Conservation (phyloP, 345 rosid genomes). For the Microcos paniculata region DNA sequence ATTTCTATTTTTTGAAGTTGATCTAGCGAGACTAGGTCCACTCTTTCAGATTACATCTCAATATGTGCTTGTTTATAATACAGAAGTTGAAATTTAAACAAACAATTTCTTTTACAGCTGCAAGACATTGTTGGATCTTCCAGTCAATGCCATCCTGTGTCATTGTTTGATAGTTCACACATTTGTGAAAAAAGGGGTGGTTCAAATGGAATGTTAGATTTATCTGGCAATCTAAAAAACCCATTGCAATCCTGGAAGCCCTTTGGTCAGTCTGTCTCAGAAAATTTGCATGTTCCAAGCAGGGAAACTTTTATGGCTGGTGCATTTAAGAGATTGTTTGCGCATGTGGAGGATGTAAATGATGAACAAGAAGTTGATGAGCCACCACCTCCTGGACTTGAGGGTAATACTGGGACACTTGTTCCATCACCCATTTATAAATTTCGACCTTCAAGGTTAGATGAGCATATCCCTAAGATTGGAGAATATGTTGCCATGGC, state of each 20-base stretch:
- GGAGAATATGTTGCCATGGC: constrained; percentile 63
- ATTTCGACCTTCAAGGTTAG: constrained; percentile 39
- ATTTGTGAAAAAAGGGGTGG: constrained; percentile 22
- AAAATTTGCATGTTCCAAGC: constrained; percentile 32
- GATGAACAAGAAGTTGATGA: constrained; percentile 45
- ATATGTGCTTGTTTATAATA: neutral
- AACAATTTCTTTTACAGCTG: constrained; percentile 21
- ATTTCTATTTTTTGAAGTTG: neutral
- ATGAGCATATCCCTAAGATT: constrained; percentile 42
- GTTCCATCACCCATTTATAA: constrained; percentile 39
- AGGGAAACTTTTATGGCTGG: constrained; percentile 30
- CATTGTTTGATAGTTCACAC: constrained; percentile 19
- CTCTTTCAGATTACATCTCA: neutral
- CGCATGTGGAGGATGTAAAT: constrained; percentile 29
- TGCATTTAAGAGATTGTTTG: constrained; percentile 43
- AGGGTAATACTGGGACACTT: constrained; percentile 25
- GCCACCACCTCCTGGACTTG: constrained; percentile 74
- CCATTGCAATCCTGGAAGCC: constrained; percentile 28
- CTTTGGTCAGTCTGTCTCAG: constrained; percentile 22
- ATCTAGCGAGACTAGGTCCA: neutral
- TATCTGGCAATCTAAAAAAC: constrained; percentile 30
- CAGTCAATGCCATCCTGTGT: constrained; percentile 16
- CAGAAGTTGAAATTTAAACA: neutral
- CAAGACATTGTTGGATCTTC: constrained; percentile 45
- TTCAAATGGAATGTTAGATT: constrained; percentile 23